Percentiles rank a stretch among this genome's conserved stretches.
These are phyloP conservation scores for Chlorophyllum brunneum DNA, from an alignment of 768 basidiomycete species.

Conservation along the genomic window DNA sequence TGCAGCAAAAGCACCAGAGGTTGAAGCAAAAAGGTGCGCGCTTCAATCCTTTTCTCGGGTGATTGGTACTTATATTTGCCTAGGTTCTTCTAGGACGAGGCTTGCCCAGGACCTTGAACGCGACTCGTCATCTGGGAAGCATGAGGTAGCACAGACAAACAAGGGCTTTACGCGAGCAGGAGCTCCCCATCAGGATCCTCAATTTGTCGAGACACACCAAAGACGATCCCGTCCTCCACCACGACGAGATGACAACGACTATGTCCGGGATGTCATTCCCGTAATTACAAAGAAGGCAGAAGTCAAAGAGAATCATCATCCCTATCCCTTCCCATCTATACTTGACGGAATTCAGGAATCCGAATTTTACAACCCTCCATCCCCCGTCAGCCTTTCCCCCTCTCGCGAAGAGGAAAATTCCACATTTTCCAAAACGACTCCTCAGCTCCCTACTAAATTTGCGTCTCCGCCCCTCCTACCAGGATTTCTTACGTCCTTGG, in stretches of 20 bases:
- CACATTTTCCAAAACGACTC: constrained; percentile 3
- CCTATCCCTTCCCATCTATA: background rate
- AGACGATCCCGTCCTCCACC: background rate
- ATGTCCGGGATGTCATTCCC: background rate
- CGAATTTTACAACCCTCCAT: constrained; percentile 15
- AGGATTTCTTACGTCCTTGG: constrained; percentile 56
- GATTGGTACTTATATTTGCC: background rate
- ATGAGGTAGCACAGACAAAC: constrained; percentile 4
- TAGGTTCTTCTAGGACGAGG: constrained; percentile 10
- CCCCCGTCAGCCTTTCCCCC: constrained; percentile 14
- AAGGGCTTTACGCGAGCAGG: background rate
- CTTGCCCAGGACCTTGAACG: constrained; percentile 13
- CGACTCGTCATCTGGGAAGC: background rate
- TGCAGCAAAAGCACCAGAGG: background rate
- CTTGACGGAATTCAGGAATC: constrained; percentile 4
- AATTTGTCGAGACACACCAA: background rate
- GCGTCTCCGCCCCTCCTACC: constrained; percentile 66
- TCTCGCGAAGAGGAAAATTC: background rate
- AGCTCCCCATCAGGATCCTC: constrained; percentile 10
- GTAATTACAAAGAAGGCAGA: background rate
- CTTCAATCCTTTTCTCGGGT: background rate
- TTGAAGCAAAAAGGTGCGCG: background rate
- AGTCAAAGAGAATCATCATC: background rate
- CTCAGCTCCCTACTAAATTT: constrained; percentile 42
- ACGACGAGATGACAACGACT: background rate